These are phyloP conservation scores for Tolypocladium amazonense DNA, from an alignment of 2,329 filamentous ascomycete genomes.

Conservation along the genomic window DNA sequence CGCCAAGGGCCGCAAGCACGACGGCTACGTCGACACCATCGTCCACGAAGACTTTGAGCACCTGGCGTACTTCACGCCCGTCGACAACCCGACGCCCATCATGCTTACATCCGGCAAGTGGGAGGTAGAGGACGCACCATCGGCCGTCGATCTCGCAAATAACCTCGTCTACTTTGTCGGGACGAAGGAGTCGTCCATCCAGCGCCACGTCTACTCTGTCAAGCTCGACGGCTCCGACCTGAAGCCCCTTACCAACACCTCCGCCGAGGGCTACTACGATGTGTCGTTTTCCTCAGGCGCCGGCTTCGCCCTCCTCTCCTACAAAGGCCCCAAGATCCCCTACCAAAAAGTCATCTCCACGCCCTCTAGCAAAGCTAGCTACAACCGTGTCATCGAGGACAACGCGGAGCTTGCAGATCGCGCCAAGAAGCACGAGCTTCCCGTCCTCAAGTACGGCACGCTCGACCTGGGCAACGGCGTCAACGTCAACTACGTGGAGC, in stretches of 20 bases:
- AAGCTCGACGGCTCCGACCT: conserved; percentile 70
- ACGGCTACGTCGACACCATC: conserved; percentile 89
- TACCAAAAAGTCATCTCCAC: conserved; percentile 88
- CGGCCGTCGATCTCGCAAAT: conserved; percentile 71
- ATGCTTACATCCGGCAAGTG: conserved; percentile 82
- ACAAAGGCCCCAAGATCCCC: conserved; percentile 75
- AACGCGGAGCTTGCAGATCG: conserved; percentile 61
- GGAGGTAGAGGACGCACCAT: conserved; percentile 83
- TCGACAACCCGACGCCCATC: conserved; percentile 72
- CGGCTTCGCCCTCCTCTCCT: conserved; percentile 75
- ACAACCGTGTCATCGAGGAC: conserved; percentile 64
- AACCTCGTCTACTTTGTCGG: conserved; percentile 87
- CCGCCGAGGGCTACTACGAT: conserved; percentile 65
- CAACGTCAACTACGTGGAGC: conserved; percentile 64
- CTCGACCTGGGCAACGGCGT: conserved; percentile 71
- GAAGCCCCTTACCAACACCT: conserved; percentile 62
- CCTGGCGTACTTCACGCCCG: conserved; percentile 81
- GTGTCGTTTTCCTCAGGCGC: conserved; percentile 76
- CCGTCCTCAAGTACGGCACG: conserved; percentile 71
- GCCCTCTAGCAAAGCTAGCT: conserved; percentile 53
- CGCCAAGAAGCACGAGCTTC: conserved; percentile 69
- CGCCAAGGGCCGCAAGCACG: conserved; percentile 60
- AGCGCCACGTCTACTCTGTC: conserved; percentile 87
- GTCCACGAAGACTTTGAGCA: conserved; percentile 84
- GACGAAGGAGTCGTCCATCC: conserved; percentile 77